Evolutionary conservation across 495 filamentous ascomycete genomes (phyloP), one percentile per base, ranked within the genome.

Genomic region (Mytilinidion resinicola): DNA sequence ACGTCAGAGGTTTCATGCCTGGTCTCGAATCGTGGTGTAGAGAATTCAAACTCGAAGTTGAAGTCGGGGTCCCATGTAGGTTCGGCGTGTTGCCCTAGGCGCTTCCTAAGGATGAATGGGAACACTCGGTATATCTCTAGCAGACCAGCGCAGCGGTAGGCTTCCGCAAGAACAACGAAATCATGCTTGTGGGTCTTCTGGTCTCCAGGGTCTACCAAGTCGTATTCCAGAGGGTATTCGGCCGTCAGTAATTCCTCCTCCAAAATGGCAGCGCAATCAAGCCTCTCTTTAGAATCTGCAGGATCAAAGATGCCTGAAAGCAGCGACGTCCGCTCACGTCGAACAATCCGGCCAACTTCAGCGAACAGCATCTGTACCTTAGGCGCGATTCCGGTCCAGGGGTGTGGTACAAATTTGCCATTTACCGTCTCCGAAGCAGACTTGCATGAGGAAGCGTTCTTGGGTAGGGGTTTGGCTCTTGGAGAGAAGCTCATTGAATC

Each of bases 351-450:
- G 8, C 80, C 80, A 1, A 81, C 78, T 63, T 83, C 76, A 43
- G 80, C 76, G 36, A 83, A 76, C 9, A 78, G 72, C 52, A 76
- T 77, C 47, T 81, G 78, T 0, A 77, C 77, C 34, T 77, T 76
- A 10, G 78, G 77, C 1, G 79, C 78, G 11, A 83, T 78, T 3
- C 80, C 80, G 0, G 80, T 83, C 80, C 80, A 83, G 3, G 80
- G 80, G 57, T 83, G 80, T 5, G 80, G 80, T 4, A 64, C 51
- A 41, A 64, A 56, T 46, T 64, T 67, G 4, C 60, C 63, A 30
- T 66, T 55, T 4, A 52, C 51, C 15, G 44, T 63, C 56, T 51
- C 56, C 17, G 63, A 62, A 17, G 35, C 55, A 1, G 15, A 15
- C 9, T 8, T 17, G 12, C 20, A 49, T 14, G 47, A 21, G 9